phyloP scores from a whole-genome alignment of 768 basidiomycete species.

The Pulveroboletus sp. region DNA sequence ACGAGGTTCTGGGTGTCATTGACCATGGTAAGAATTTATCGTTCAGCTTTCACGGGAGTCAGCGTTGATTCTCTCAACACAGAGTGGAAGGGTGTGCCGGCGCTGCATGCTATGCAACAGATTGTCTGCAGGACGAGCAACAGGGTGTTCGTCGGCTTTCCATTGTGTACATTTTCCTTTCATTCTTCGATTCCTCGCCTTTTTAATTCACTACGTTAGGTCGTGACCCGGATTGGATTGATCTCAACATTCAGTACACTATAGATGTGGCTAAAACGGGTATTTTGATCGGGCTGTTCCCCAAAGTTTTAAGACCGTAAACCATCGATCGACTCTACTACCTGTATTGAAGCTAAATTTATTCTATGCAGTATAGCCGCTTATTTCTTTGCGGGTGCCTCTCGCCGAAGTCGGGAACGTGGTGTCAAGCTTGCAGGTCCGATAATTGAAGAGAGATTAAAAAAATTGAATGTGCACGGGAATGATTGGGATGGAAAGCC shows the following conservation, averaged over 20 bases:
- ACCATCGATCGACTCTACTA: no score
- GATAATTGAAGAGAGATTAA: constrained; percentile 29
- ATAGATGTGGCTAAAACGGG: constrained; percentile 24
- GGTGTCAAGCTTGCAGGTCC: constrained; percentile 23
- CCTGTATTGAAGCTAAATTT: background rate
- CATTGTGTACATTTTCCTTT: background rate
- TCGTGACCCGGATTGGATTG: constrained; percentile 36
- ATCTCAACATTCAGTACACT: constrained; percentile 32
- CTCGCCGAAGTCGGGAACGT: background rate
- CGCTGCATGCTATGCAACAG: constrained; percentile 23
- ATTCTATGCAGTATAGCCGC: constrained; percentile 12
- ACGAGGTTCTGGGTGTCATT: constrained; percentile 32
- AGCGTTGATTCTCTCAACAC: background rate
- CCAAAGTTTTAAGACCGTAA: constrained; percentile 32
- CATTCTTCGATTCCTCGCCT: background rate
- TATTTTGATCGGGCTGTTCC: constrained; percentile 18
- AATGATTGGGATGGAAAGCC: constrained; percentile 31
- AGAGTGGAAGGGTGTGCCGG: constrained; percentile 40
- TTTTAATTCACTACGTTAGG: constrained; percentile 24
- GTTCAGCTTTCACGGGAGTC: background rate
- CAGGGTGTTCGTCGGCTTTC: constrained; percentile 10
- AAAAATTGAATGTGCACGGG: constrained; percentile 21
- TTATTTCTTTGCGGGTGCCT: constrained; percentile 8
- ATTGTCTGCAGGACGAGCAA: constrained; percentile 43
- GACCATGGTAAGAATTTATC: constrained; percentile 18